Conservation (phyloP, 2,329 filamentous ascomycete genomes). For the Pyrenophora seminiperda region DNA sequence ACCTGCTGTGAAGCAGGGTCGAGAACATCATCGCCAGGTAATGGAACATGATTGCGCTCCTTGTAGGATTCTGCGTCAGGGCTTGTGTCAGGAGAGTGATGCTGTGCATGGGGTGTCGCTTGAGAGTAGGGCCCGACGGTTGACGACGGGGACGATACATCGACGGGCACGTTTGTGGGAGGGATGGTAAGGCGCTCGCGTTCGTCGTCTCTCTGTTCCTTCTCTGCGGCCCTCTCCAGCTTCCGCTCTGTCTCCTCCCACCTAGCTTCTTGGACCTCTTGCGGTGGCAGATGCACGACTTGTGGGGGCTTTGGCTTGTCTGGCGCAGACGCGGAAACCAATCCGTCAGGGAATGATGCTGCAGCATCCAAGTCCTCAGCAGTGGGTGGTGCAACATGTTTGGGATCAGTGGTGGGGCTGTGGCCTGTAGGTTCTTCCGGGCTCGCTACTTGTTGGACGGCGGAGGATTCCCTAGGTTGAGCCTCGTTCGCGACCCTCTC, state of each 20-base stretch:
- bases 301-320: constrained; percentile 36
- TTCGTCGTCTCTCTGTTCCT: constrained; percentile 48
- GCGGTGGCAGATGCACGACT: constrained; percentile 55
- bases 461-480: constrained; percentile 10
- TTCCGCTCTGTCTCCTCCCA: constrained; percentile 50
- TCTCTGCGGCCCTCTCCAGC: constrained; percentile 45
- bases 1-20: constrained; percentile 47
- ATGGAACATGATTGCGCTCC: constrained; percentile 36
- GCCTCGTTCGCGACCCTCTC: constrained; percentile 22
- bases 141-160: constrained; percentile 63
- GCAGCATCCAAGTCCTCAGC: constrained; percentile 35
- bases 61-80: constrained; percentile 65
- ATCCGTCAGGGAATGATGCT: constrained; percentile 3
- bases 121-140: constrained; percentile 72
- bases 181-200: constrained; percentile 40
- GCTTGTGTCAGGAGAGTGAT: constrained; percentile 74
- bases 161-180: constrained; percentile 28
- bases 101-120: constrained; percentile 71
- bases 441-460: constrained; percentile 18
- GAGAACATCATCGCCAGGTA: constrained; percentile 39
- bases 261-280: constrained; percentile 57
- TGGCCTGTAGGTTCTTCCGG: constrained; percentile 16
- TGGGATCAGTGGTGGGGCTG: constrained; percentile 30
- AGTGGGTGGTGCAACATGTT: constrained; percentile 35
- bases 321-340: background rate